These are phyloP conservation scores for Aspergillus egyptiacus DNA, from an alignment of 495 filamentous ascomycete genomes.

Conservation along the genomic window DNA sequence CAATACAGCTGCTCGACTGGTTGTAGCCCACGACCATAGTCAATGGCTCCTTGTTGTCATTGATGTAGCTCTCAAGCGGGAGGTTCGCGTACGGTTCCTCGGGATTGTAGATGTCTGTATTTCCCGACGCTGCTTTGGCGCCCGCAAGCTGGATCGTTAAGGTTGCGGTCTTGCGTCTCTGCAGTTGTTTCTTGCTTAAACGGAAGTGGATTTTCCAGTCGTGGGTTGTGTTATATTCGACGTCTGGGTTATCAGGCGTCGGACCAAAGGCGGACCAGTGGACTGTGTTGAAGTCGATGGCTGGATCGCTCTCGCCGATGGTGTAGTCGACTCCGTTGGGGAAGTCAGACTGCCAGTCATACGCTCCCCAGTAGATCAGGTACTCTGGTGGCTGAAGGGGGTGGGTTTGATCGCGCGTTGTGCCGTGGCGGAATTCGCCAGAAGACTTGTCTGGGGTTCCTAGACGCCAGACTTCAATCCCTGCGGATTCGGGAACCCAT, in stretches of 20 bases:
- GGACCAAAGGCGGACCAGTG: conserved; percentile 52
- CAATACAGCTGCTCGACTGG: conserved; percentile 45
- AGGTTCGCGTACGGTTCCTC: conserved; percentile 43
- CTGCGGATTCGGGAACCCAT: conserved; percentile 46
- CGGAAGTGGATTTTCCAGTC: conserved; percentile 51
- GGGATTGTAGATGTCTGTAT: conserved; percentile 48
- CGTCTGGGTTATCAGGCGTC: conserved; percentile 34
- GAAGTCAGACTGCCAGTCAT: conserved; percentile 50
- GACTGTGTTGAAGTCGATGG: conserved; percentile 46
- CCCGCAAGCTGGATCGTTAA: conserved; percentile 52
- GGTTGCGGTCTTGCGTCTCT: conserved; percentile 31
- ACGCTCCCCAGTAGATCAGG: conserved; percentile 50
- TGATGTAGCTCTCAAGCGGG: conserved; percentile 29
- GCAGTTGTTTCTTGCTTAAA: conserved; percentile 26
- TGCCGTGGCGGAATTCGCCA: conserved; percentile 51
- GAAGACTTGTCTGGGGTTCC: conserved; percentile 50
- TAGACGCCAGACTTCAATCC: conserved; percentile 50
- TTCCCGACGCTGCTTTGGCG: conserved; percentile 51
- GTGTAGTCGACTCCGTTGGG: conserved; percentile 46
- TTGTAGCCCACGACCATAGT: conserved; percentile 26
- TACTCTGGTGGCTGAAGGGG: conserved; percentile 45
- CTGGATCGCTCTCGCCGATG: conserved; percentile 41
- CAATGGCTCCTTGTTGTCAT: conserved; percentile 20
- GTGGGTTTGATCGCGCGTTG: conserved; percentile 34
- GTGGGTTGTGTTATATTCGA: conserved; percentile 34